Evolutionary conservation across 2,329 filamentous ascomycete genomes (phyloP).

Genomic region (Cytospora piceicola): DNA sequence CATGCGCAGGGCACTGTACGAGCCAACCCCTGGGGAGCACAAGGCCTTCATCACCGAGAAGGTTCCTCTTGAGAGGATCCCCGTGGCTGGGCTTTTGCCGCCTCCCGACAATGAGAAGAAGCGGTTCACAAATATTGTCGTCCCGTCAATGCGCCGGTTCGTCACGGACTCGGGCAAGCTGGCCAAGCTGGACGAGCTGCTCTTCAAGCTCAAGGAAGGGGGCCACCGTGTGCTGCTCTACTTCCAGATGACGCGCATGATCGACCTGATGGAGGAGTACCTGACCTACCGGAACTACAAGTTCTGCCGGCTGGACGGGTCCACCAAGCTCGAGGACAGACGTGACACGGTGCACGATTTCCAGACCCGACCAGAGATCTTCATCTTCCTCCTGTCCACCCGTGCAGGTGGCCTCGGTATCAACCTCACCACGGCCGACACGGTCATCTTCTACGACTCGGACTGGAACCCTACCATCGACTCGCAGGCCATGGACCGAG

Average conservation of each 20-base stretch:
- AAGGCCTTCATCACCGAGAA: conserved; percentile 74
- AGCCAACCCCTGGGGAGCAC: conserved; percentile 67
- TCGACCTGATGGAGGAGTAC: conserved; percentile 98
- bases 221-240: conserved; percentile 94
- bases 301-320: conserved; percentile 94
- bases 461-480: conserved; percentile 99
- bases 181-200: conserved; percentile 82
- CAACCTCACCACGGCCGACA: conserved; percentile 94
- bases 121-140: conserved; percentile 86
- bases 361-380: conserved; percentile 92
- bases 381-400: conserved; percentile 94
- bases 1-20: conserved; percentile 77
- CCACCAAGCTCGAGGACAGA: conserved; percentile 94
- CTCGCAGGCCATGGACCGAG: conserved; percentile 98
- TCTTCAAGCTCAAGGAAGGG: conserved; percentile 88
- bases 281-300: conserved; percentile 99
- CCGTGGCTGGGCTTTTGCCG: conserved; percentile 70
- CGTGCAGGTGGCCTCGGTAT: conserved; percentile 97
- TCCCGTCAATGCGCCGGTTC: conserved; percentile 96
- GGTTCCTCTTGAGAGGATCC: conserved; percentile 67
- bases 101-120: conserved; percentile 78
- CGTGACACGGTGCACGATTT: conserved; percentile 96
- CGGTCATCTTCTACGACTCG: conserved; percentile 99
- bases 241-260: conserved; percentile 99
- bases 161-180: conserved; percentile 98